Evolutionary conservation across 805 yeast species (phyloP).

Genomic region (Wickerhamomyces queroliae): DNA sequence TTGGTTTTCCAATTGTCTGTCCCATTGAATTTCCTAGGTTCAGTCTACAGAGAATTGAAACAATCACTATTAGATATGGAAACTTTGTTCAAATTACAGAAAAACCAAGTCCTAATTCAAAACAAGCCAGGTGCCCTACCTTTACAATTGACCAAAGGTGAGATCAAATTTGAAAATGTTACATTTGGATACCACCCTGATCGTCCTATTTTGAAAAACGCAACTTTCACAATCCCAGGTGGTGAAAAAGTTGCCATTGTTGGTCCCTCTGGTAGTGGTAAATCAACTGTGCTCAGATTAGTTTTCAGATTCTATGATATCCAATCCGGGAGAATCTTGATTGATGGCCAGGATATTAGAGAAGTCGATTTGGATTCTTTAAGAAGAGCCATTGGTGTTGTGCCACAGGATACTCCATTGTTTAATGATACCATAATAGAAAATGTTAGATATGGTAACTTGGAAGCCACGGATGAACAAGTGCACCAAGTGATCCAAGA

Average conservation of each 20-base stretch:
- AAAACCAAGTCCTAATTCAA: slow-evolving; percentile 59
- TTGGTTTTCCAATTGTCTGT: slow-evolving; percentile 93
- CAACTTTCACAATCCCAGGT: slow-evolving; percentile 80
- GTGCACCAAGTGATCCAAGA: slow-evolving; percentile 55
- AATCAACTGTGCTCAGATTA: slow-evolving; percentile 79
- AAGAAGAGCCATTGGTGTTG: slow-evolving; percentile 77
- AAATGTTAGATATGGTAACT: slow-evolving; percentile 80
- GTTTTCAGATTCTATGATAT: slow-evolving; percentile 91
- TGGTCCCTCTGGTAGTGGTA: slow-evolving; percentile 96
- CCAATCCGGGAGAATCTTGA: slow-evolving; percentile 63
- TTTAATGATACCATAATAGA: slow-evolving; percentile 88
- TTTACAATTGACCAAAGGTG: slow-evolving; percentile 48
- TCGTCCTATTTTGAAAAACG: slow-evolving; percentile 77
- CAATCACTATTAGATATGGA: slow-evolving; percentile 96
- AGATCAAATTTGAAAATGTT: slow-evolving; percentile 84
- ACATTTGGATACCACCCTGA: slow-evolving; percentile 89
- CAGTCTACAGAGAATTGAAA: slow-evolving; percentile 90
- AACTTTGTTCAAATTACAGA: slow-evolving; percentile 79
- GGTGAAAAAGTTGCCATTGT: slow-evolving; percentile 92
- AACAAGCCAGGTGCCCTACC: slow-evolving; percentile 61
- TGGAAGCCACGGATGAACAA: slow-evolving; percentile 68
- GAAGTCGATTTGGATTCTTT: slow-evolving; percentile 71
- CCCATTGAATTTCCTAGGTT: slow-evolving; percentile 90
- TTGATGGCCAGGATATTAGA: slow-evolving; percentile 86
- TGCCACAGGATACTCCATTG: slow-evolving; percentile 95